Conservation (phyloP, 257 asterid species). For the Solanum tarijense region DNA sequence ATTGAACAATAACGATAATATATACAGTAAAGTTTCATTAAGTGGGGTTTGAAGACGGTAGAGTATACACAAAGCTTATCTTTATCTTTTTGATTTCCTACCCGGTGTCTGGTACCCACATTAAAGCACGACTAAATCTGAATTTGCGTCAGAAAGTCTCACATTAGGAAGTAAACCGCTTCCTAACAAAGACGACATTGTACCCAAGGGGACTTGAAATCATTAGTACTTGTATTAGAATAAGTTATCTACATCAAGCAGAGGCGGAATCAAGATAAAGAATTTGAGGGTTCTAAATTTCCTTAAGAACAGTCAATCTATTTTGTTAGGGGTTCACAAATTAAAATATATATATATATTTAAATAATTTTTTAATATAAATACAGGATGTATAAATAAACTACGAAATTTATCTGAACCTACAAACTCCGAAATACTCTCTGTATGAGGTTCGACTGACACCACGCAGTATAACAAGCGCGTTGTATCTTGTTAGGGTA, state of each 20-base stretch:
- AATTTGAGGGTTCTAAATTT: no score
- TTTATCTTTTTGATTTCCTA: no score
- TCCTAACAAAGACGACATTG: neutral
- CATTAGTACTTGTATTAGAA: no score
- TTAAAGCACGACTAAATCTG: rapidly evolving
- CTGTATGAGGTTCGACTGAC: neutral
- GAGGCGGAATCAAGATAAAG: no score
- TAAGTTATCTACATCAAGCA: neutral
- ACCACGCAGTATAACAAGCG: neutral
- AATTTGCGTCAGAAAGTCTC: rapidly evolving
- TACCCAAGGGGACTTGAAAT: neutral
- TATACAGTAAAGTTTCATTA: no score
- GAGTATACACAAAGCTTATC: rapidly evolving
- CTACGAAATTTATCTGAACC: no score
- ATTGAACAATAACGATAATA: no score
- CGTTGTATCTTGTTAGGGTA: neutral
- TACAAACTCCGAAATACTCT: neutral
- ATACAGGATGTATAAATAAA: rapidly evolving
- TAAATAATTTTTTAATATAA: no score
- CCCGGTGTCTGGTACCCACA: rapidly evolving
- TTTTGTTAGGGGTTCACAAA: no score
- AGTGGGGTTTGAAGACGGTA: neutral
- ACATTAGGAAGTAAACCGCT: neutral
- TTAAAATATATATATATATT: no score
- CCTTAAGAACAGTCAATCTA: no score